Percentiles rank a stretch among this genome's conserved stretches.
phyloP scores from a whole-genome alignment of 345 rosid genomes.

The Noccaea bulbosa region DNA sequence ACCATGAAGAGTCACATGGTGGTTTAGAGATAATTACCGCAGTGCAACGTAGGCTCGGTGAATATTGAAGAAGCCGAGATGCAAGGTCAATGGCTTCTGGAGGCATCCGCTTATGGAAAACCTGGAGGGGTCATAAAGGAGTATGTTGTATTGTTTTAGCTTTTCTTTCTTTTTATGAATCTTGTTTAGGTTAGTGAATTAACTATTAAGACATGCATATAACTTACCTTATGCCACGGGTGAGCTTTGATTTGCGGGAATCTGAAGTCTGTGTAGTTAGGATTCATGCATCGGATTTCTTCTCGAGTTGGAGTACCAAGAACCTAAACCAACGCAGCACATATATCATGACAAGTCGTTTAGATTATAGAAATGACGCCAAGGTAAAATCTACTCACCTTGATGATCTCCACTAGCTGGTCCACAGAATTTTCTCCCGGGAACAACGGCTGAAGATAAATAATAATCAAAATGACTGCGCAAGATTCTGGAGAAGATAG shows the following conservation, averaged over 20 bases:
- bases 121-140: constrained; percentile 40
- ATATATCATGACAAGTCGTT: constrained; percentile 2
- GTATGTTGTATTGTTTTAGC: neutral
- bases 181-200: neutral
- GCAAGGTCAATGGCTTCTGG: constrained; percentile 91
- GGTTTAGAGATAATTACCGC: constrained; percentile 57
- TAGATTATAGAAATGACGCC: neutral
- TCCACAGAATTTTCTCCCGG: constrained; percentile 88
- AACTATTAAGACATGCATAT: constrained; percentile 5
- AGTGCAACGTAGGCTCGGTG: constrained; percentile 79
- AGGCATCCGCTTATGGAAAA: constrained; percentile 85
- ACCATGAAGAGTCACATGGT: constrained; percentile 3
- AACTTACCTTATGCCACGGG: constrained; percentile 83
- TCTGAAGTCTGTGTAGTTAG: constrained; percentile 76
- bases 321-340: constrained; percentile 54
- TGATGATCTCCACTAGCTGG: constrained; percentile 85
- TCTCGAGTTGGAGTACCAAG: constrained; percentile 94
- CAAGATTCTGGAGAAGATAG: neutral
- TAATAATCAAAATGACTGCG: constrained; percentile 8
- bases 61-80: constrained; percentile 81
- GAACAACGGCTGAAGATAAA: constrained; percentile 62
- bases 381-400: constrained; percentile 45
- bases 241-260: constrained; percentile 82
- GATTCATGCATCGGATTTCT: constrained; percentile 93
- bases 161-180: neutral